These are phyloP conservation scores for Penicillium pulvis DNA, from an alignment of 495 filamentous ascomycete species.

Conservation along the genomic window DNA sequence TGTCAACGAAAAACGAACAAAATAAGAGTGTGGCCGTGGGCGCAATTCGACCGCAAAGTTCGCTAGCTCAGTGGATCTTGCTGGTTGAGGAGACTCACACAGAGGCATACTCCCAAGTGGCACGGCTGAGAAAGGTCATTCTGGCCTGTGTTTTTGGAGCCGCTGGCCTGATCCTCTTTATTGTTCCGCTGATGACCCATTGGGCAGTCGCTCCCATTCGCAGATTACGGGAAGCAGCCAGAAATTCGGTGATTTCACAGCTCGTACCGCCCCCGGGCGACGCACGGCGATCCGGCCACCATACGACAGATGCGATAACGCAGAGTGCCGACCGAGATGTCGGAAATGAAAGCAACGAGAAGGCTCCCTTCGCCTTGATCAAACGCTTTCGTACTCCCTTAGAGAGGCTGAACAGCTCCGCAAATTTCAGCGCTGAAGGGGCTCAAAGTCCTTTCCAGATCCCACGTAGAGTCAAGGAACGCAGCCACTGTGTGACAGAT, in stretches of 20 bases:
- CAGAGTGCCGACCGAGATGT: background rate
- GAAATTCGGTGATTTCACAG: constrained; percentile 68
- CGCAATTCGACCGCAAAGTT: constrained; percentile 63
- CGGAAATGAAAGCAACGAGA: constrained; percentile 15
- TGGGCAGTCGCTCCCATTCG: constrained; percentile 78
- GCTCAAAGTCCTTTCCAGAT: constrained; percentile 63
- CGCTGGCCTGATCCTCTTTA: constrained; percentile 63
- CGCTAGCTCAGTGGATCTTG: constrained; percentile 76
- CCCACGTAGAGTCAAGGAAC: constrained; percentile 74
- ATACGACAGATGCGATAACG: background rate
- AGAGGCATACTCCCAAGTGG: constrained; percentile 77
- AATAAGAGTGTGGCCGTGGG: constrained; percentile 66
- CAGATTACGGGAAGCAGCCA: constrained; percentile 73
- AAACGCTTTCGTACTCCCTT: constrained; percentile 17
- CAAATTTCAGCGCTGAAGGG: background rate
- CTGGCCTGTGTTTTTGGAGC: constrained; percentile 85
- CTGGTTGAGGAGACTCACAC: constrained; percentile 72
- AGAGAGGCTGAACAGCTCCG: constrained; percentile 17
- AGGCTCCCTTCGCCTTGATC: constrained; percentile 9
- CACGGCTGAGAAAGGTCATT: constrained; percentile 71
- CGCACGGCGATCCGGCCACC: background rate
- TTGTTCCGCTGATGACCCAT: constrained; percentile 77
- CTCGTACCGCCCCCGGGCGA: background rate
- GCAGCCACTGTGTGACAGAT: constrained; percentile 75
- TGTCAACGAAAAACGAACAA: constrained; percentile 73